Conservation (phyloP, 208 protist genomes). For the Leishmania mexicana region DNA sequence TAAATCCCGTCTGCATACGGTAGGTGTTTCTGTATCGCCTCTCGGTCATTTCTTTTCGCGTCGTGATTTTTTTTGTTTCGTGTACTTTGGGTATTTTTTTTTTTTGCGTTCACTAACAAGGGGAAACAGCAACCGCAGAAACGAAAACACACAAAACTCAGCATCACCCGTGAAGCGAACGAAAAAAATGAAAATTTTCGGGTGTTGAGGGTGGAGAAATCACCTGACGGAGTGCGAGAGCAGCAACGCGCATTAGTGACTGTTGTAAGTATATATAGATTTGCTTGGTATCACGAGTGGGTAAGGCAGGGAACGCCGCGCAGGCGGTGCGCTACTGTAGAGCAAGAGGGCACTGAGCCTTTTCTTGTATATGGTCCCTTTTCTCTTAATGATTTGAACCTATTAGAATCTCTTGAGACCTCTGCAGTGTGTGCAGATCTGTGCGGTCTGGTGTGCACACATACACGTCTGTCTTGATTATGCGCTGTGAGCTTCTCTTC, state of each 20-base stretch:
- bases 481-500: not conserved
- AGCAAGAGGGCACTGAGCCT: not conserved
- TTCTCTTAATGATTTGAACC: not conserved
- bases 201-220: not conserved
- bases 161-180: not conserved
- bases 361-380: not conserved
- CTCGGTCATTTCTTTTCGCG: no score
- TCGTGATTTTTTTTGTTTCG: no score
- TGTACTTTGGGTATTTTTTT: no score
- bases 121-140: no score
- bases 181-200: not conserved
- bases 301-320: not conserved
- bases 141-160: not conserved
- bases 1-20: no score
- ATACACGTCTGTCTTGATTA: not conserved
- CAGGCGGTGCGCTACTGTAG: not conserved
- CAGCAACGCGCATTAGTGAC: not conserved
- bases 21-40: no score
- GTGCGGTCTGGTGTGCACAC: not conserved
- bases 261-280: not conserved
- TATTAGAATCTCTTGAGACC: not conserved
- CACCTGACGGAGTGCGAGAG: not conserved
- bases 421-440: not conserved
- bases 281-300: not conserved
- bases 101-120: no score